Base-by-base conservation (phyloP, 108 stramenopile genomes). In the Fragilariopsis cylindrus region DNA sequence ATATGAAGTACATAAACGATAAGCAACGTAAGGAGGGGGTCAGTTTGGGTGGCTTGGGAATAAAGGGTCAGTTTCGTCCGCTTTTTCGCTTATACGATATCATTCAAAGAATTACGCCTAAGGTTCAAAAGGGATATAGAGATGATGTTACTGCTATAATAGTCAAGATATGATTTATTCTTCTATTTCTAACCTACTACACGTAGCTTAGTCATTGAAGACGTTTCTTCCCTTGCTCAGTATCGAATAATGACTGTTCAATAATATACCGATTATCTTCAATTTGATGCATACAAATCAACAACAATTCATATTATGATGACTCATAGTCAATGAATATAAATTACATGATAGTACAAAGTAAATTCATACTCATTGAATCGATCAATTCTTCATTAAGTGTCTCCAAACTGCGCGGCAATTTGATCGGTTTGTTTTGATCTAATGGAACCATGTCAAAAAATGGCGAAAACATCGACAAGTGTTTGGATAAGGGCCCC, bases 121-220 rank as follows among this genome's bases (percentile, higher is more conserved):
- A 74, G 15, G 39, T 40, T 12, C 52, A 70, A 49, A 73, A 76
- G 21, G 66, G 81, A 40, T 81, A 81, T 57, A 53, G 81, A 16
- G 81, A 81, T 50, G 81, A 81, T 55, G 76, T 81, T 8, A 76
- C 81, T 4, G 75, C 57, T 13, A 82, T 76, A 52, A 42, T 77
- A 9, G 43, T 77, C 56, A 70, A 55, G 19, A 18, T 71, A 48
- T 70, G 57, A 45, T 54, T 39, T 30, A 30, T 30, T 30, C 30
- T 30, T 30, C 30, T 30, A 30, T 13, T 53, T n/a, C 53, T 63
- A 30, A 15, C 16, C 60, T 30, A 19, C 19, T 30, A 30, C 30
- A 30, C 30, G 30, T 30, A 30, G 30, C 30, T 15, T 53, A 53
- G 15, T 53, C 52, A 12, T 15, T 53, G 15, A 53, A 53, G 15